Percentiles rank a stretch among this genome's conserved stretches.
Conservation (phyloP, 2,329 filamentous ascomycete genomes). For the Exophiala aquamarina region DNA sequence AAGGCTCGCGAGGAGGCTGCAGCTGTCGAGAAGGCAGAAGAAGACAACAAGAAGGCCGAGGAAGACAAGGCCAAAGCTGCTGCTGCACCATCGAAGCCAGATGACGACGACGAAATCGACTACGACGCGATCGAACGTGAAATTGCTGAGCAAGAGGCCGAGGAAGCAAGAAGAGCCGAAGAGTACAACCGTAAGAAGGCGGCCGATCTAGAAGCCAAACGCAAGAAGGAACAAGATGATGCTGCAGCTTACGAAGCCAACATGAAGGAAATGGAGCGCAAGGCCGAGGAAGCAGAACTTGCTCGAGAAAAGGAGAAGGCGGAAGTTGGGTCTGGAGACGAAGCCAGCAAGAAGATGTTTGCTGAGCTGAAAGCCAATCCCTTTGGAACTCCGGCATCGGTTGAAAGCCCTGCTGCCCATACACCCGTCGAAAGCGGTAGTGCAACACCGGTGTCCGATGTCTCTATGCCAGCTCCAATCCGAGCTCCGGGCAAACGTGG, state of each 20-base stretch:
- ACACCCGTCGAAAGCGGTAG: conserved; percentile 46
- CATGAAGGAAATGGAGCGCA: conserved; percentile 49
- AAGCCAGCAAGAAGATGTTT: conserved; percentile 40
- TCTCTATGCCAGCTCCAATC: conserved; percentile 48
- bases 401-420: conserved; percentile 31
- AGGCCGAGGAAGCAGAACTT: conserved; percentile 49
- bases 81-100: conserved; percentile 29
- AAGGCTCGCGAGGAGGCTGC: conserved; percentile 14
- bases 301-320: conserved; percentile 44
- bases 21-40: conserved; percentile 25
- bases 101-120: conserved; percentile 43
- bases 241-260: conserved; percentile 44
- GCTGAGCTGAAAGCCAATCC: conserved; percentile 45
- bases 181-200: conserved; percentile 70
- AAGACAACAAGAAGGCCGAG: no score
- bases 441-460: conserved; percentile 47
- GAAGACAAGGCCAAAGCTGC: conserved; percentile 19
- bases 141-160: conserved; percentile 47
- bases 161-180: conserved; percentile 45
- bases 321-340: conserved; percentile 32
- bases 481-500: conserved; percentile 63
- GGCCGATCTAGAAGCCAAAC: conserved; percentile 63
- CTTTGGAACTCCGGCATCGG: conserved; percentile 31
- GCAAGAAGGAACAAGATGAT: conserved; percentile 47
- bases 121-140: conserved; percentile 49